Percentiles rank a stretch among this genome's conserved stretches.
phyloP scores from a whole-genome alignment of 2,329 filamentous ascomycete genomes.

The Fusarium equiseti region DNA sequence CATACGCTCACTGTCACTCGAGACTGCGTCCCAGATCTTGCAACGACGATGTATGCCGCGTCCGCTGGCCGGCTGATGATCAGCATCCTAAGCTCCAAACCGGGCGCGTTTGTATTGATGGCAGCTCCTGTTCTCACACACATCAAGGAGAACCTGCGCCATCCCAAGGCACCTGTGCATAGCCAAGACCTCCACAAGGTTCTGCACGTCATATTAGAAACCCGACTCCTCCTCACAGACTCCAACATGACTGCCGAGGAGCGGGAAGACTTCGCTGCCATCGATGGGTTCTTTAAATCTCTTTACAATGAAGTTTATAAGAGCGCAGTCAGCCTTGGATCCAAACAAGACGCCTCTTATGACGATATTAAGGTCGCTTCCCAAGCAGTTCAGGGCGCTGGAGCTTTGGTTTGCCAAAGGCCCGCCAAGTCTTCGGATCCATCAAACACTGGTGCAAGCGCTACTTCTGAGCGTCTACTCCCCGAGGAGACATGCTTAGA shows the following conservation, averaged over 20 bases:
- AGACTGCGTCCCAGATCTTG: conserved; percentile 66
- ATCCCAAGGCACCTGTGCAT: conserved; percentile 63
- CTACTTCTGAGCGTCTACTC: conserved; percentile 49
- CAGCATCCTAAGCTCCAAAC: conserved; percentile 62
- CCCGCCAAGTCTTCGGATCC: conserved; percentile 38
- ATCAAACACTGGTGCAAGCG: background rate
- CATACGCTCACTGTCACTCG: conserved; percentile 63
- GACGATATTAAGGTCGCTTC: conserved; percentile 58
- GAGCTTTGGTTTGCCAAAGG: conserved; percentile 59
- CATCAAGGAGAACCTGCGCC: conserved; percentile 63
- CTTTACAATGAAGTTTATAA: conserved; percentile 61
- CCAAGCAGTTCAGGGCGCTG: conserved; percentile 61
- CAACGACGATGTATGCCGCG: conserved; percentile 64
- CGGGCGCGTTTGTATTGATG: conserved; percentile 62
- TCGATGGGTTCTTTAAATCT: conserved; percentile 54
- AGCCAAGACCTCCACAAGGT: conserved; percentile 65
- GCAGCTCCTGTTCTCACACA: conserved; percentile 61
- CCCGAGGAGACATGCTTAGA: conserved; percentile 52
- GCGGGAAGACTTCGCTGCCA: conserved; percentile 53
- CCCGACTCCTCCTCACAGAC: conserved; percentile 56
- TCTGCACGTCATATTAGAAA: conserved; percentile 63
- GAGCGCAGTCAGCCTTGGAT: conserved; percentile 50
- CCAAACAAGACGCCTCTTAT: conserved; percentile 46
- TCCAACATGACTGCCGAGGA: conserved; percentile 52
- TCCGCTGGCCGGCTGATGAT: conserved; percentile 65